Conservation (phyloP, 495 filamentous ascomycete genomes). For the Astrothelium subdiscretum region DNA sequence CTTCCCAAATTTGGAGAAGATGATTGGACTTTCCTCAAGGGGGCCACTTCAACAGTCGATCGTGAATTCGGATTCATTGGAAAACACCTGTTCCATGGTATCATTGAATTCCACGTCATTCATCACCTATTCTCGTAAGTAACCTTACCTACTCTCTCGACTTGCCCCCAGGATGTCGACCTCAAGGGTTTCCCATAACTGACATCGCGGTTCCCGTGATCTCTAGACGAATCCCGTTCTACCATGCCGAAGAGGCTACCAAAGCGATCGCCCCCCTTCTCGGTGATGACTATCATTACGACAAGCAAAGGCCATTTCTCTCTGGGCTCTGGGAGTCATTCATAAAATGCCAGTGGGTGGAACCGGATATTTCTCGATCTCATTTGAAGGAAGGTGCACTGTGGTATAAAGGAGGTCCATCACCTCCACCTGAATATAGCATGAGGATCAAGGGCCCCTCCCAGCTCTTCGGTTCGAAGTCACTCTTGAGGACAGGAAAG, state of each 20-base stretch:
- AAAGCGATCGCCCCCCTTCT: slow-evolving; percentile 36
- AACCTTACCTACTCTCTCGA: neutral
- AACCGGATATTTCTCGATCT: neutral
- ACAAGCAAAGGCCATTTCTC: neutral
- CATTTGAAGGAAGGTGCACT: neutral
- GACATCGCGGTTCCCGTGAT: too few relatives aligned
- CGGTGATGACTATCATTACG: neutral
- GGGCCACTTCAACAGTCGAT: slow-evolving; percentile 49
- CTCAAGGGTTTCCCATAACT: too few relatives aligned
- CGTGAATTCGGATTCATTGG: slow-evolving; percentile 51
- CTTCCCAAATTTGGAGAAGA: slow-evolving; percentile 47
- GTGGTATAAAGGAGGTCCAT: neutral
- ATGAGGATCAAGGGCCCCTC: neutral
- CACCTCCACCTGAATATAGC: neutral
- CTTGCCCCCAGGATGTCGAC: neutral
- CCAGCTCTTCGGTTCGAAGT: neutral
- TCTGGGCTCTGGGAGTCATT: neutral
- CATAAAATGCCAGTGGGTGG: neutral
- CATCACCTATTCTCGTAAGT: slow-evolving; percentile 31
- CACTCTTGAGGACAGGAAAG: neutral
- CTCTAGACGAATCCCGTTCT: slow-evolving; percentile 39
- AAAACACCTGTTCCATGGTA: slow-evolving; percentile 46
- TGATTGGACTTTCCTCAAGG: slow-evolving; percentile 46
- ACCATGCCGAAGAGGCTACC: slow-evolving; percentile 49
- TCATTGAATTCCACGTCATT: slow-evolving; percentile 51